These are phyloP conservation scores for thale cress (Arabidopsis thaliana) DNA, from an alignment of 345 rosid genomes.

Conservation along the genomic window DNA sequence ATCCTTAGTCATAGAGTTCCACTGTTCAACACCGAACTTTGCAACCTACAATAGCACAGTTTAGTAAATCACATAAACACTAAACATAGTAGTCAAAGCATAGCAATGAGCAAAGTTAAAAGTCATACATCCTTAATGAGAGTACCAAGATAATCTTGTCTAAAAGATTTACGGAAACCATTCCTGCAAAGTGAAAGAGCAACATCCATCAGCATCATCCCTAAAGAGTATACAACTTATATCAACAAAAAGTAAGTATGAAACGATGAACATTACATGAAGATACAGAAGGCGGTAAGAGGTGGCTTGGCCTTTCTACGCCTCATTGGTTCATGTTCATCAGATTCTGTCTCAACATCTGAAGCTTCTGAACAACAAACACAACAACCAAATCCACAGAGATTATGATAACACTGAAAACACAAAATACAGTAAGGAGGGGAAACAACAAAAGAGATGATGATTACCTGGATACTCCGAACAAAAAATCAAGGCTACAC, in stretches of 20 bases:
- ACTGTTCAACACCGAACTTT: constrained; percentile 79
- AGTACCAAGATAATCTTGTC: constrained; percentile 63
- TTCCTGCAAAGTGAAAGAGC: constrained; percentile 50
- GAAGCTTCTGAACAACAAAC: too few species aligned
- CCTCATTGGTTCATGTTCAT: constrained; percentile 73
- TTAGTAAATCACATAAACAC: constrained; percentile 1
- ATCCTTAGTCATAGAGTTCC: constrained; percentile 81
- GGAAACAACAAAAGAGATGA: too few species aligned
- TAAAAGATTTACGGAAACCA: constrained; percentile 70
- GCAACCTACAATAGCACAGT: constrained; percentile 54
- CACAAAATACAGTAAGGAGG: background rate
- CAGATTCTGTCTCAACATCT: too few species aligned
- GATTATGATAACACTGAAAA: too few species aligned
- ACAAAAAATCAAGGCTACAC: constrained; percentile 85
- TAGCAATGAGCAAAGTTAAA: background rate
- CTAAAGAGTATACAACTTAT: too few species aligned
- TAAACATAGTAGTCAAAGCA: background rate
- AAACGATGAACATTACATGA: constrained; percentile 55
- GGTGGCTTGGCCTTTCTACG: constrained; percentile 72
- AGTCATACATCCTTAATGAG: constrained; percentile 71
- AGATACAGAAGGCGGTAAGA: constrained; percentile 82
- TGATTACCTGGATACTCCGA: constrained; percentile 66
- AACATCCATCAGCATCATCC: constrained; percentile 9
- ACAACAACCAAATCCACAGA: too few species aligned
- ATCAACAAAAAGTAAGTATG: background rate